Base-by-base conservation (phyloP, 1,139 yeast genomes). In the Scheffersomyces cryptocercus region DNA sequence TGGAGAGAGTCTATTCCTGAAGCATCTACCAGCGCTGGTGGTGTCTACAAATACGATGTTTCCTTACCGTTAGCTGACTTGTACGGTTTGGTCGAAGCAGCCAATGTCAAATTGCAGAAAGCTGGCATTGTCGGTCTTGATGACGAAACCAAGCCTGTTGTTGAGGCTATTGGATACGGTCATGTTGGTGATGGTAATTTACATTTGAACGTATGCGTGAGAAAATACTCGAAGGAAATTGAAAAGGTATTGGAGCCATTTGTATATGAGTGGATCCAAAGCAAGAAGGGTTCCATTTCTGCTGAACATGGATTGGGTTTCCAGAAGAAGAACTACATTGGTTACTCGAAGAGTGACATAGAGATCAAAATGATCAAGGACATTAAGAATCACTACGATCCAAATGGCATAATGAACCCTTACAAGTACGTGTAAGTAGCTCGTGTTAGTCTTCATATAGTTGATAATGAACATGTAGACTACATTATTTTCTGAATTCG, bases 281-380 rank as follows among this genome's bases (percentile, higher is more conserved):
- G 67, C 29, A 78, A 84, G 49, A 69, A 82, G 35, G 99, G 99
- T 28, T 89, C 97, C 1, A 85, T 93, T 41, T 86, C 96, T 47
- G 99, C 98, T 35, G 99, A 93, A 66, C 99, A 93, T 64, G 99
- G 99, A 4, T 75, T 93, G 48, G 99, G 99, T 1, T 88, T 93
- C 79, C 97, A 91, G 61, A 93, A 93, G 84, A 88, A 86, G 56
- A 85, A 87, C 60, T 93, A 87, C 64, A 78, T 91, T 53, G 85
- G 85, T 9, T 91, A 91, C 70, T 80, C 95, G 50, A 91, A 90
- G 73, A 80, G 81, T 52, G 81, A 77, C 6, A 69, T 70, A 39
- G 90, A 88, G 64, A 79, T 93, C 48, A 63, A 71, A 37, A 64
- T 88, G 70, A 90, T 93, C 77, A 85, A 85, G 61, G 81, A 80